These are phyloP conservation scores for Colletotrichum cereale DNA, from an alignment of 2,329 filamentous ascomycete genomes.

Conservation along the genomic window DNA sequence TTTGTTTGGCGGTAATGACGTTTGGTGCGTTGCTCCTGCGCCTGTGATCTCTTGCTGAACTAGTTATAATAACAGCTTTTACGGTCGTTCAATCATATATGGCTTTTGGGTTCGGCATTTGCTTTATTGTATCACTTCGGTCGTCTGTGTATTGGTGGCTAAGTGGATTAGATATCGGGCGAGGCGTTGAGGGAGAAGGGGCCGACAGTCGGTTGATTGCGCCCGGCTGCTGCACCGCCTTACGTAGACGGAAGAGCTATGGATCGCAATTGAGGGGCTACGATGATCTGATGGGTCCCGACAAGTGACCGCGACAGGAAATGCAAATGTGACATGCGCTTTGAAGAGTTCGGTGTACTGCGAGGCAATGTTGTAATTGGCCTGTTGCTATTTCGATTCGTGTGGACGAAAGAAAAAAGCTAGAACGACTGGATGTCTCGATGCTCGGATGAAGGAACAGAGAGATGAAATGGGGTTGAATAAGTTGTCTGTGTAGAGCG, in stretches of 20 bases:
- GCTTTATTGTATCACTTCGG: background rate
- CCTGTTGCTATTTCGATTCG: background rate
- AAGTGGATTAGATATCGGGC: conserved; percentile 7
- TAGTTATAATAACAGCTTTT: background rate
- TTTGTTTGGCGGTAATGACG: background rate
- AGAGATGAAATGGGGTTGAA: background rate
- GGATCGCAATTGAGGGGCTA: conserved; percentile 28
- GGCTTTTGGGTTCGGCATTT: background rate
- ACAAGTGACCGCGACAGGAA: conserved; percentile 21
- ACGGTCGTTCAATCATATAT: background rate
- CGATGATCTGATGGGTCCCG: conserved; percentile 20
- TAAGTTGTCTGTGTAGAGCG: background rate
- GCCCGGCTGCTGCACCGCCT: conserved; percentile 17
- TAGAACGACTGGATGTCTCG: background rate
- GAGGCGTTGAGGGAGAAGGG: conserved; percentile 18
- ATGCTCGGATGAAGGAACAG: conserved; percentile 6
- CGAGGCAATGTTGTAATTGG: conserved; percentile 5
- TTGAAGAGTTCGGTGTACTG: background rate
- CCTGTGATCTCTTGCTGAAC: background rate
- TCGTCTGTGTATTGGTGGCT: conserved; percentile 3
- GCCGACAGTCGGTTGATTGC: conserved; percentile 28
- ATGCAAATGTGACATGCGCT: conserved; percentile 9
- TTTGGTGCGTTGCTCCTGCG: background rate
- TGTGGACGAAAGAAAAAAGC: background rate
- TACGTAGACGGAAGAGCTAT: conserved; percentile 27